Conservation (phyloP, 768 basidiomycete genomes). For the Boletus rubropictus region DNA sequence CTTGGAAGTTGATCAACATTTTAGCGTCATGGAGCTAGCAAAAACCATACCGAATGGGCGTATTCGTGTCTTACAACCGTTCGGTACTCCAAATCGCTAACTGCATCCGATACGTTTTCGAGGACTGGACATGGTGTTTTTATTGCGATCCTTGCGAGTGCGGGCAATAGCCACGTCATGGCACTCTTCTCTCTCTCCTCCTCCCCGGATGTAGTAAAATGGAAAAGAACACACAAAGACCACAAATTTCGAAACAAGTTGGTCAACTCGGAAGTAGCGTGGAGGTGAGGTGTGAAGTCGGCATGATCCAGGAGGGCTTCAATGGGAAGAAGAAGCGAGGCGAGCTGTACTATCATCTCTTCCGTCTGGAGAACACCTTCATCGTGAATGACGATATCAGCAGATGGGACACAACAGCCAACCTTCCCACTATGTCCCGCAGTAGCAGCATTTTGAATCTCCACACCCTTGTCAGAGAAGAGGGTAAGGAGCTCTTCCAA, state of each 20-base stretch:
- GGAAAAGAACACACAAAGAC: slow-evolving; percentile 87
- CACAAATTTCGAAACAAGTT: slow-evolving; percentile 87
- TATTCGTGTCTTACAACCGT: slow-evolving; percentile 86
- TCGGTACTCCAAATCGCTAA: slow-evolving; percentile 89
- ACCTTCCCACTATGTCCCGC: slow-evolving; percentile 66
- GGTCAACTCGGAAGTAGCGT: slow-evolving; percentile 54
- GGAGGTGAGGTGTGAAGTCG: slow-evolving; percentile 56
- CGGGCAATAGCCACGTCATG: slow-evolving; percentile 75
- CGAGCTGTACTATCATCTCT: slow-evolving; percentile 81
- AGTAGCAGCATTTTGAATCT: slow-evolving; percentile 76
- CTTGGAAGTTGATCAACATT: slow-evolving; percentile 35
- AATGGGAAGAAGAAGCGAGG: slow-evolving; percentile 84
- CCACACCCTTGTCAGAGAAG: slow-evolving; percentile 87
- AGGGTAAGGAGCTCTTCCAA: slow-evolving; percentile 78
- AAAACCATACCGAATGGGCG: slow-evolving; percentile 56
- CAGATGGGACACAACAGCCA: slow-evolving; percentile 10
- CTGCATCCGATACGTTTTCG: slow-evolving; percentile 77
- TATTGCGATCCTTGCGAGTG: slow-evolving; percentile 70
- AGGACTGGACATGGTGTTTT: slow-evolving; percentile 84
- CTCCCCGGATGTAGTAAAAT: slow-evolving; percentile 51
- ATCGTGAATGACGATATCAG: slow-evolving; percentile 4
- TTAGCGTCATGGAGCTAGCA: not conserved
- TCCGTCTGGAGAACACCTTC: slow-evolving; percentile 46
- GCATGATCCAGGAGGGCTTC: slow-evolving; percentile 75
- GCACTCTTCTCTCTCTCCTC: slow-evolving; percentile 48